Conservation (phyloP, 495 filamentous ascomycete species). For the Annulohypoxylon moriforme region DNA sequence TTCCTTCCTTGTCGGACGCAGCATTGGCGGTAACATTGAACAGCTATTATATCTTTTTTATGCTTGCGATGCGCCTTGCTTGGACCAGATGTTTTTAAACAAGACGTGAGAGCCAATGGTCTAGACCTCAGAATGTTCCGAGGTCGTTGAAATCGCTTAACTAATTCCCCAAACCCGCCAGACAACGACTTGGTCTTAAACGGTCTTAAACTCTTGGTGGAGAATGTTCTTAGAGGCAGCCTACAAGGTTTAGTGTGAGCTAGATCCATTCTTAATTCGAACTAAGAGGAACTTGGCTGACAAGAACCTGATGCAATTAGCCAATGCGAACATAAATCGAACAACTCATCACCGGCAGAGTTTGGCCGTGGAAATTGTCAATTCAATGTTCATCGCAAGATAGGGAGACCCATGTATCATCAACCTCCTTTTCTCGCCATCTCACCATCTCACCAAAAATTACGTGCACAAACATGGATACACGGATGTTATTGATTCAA, state of each 20-base stretch:
- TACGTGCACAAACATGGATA: too few species aligned
- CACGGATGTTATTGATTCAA: too few species aligned
- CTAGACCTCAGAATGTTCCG: not conserved
- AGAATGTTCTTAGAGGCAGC: slow-evolving; percentile 5
- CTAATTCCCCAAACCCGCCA: not conserved
- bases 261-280: slow-evolving; percentile 11
- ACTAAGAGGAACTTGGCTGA: slow-evolving; percentile 24
- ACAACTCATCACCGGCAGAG: slow-evolving; percentile 10
- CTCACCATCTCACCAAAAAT: too few species aligned
- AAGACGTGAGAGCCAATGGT: slow-evolving; percentile 11
- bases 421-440: not conserved
- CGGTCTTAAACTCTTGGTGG: slow-evolving; percentile 16
- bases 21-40: slow-evolving; percentile 1
- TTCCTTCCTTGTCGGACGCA: slow-evolving; percentile 5
- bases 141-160: not conserved
- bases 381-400: not conserved
- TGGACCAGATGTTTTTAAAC: not conserved
- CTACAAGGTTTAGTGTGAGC: slow-evolving; percentile 18
- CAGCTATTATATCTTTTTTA: slow-evolving; percentile 5
- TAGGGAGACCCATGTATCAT: slow-evolving; percentile 1
- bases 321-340: slow-evolving; percentile 8
- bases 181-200: not conserved
- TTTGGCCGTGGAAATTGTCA: slow-evolving; percentile 18
- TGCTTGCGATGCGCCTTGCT: slow-evolving; percentile 4
- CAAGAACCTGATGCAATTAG: slow-evolving; percentile 30